Conservation (phyloP, 108 stramenopile species). For the Cyclotella baltica region DNA sequence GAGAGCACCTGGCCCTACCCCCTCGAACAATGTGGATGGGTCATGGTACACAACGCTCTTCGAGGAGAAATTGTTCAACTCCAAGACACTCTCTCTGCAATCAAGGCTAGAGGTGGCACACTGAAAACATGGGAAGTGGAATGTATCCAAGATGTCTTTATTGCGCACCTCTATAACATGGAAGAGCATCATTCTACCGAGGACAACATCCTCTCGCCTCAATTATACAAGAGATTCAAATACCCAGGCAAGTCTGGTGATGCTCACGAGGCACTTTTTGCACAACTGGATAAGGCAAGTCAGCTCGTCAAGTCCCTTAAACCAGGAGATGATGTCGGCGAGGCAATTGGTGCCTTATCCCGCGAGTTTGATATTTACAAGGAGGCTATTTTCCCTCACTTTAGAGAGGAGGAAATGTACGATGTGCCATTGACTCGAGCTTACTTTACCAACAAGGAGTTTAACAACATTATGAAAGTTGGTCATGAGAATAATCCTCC, state of each 20-base stretch:
- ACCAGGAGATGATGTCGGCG: slow-evolving; percentile 21
- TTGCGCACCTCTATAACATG: slow-evolving; percentile 42
- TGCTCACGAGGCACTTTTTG: slow-evolving; percentile 51
- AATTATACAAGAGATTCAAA: slow-evolving; percentile 39
- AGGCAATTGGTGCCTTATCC: slow-evolving; percentile 22
- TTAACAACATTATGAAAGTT: slow-evolving; percentile 18
- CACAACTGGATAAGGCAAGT: slow-evolving; percentile 34
- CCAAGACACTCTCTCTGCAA: slow-evolving; percentile 30
- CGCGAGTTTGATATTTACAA: slow-evolving; percentile 33
- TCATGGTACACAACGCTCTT: slow-evolving; percentile 55
- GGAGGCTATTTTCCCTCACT: slow-evolving; percentile 47
- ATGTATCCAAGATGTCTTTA: slow-evolving; percentile 32
- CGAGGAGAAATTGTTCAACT: slow-evolving; percentile 42
- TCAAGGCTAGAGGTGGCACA: slow-evolving; percentile 4
- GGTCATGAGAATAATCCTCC: slow-evolving; percentile 13
- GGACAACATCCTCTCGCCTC: slow-evolving; percentile 54
- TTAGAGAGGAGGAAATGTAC: slow-evolving; percentile 54
- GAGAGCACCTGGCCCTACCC: slow-evolving; percentile 49
- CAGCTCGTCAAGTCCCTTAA: slow-evolving; percentile 35
- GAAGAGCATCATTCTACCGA: slow-evolving; percentile 56
- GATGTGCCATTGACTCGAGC: slow-evolving; percentile 51
- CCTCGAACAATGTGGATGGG: slow-evolving; percentile 47
- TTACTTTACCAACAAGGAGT: slow-evolving; percentile 51
- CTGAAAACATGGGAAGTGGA: slow-evolving; percentile 41
- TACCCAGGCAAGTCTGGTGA: slow-evolving; percentile 50